Conservation (phyloP, 805 yeast genomes). For the Debaryomyces tyrocola region DNA sequence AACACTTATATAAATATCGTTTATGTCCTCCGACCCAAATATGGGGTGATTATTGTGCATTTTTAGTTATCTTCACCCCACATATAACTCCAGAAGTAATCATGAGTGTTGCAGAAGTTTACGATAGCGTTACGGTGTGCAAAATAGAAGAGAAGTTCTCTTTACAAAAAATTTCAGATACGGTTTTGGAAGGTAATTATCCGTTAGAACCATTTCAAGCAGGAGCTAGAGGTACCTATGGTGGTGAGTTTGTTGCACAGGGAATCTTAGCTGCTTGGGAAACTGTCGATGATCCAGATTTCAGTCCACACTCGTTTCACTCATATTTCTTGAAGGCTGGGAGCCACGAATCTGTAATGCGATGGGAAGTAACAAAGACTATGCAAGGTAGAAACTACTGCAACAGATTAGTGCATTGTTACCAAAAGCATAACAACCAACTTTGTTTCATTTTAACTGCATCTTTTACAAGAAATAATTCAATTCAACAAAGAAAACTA, state of each 20-base stretch:
- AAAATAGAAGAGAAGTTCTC: conserved; percentile 14
- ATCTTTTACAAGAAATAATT: conserved; percentile 35
- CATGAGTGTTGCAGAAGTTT: not conserved
- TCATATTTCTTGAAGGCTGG: conserved; percentile 28
- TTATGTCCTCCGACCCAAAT: too few species aligned
- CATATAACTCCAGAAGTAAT: not conserved
- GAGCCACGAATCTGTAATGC: conserved; percentile 12
- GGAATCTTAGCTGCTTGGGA: conserved; percentile 32
- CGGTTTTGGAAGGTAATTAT: conserved; percentile 14
- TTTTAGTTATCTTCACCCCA: too few species aligned
- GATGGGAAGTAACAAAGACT: conserved; percentile 33
- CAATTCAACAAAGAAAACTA: conserved; percentile 16
- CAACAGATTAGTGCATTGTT: conserved; percentile 29
- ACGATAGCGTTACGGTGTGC: not conserved
- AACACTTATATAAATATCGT: too few species aligned
- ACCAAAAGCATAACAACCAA: conserved; percentile 18
- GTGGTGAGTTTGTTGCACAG: conserved; percentile 36
- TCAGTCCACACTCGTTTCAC: conserved; percentile 36
- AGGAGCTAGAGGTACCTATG: conserved; percentile 27
- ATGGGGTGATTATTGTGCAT: too few species aligned
- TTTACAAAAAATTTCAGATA: conserved; percentile 13
- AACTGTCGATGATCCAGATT: conserved; percentile 23
- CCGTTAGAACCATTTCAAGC: conserved; percentile 24
- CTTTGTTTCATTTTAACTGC: conserved; percentile 26
- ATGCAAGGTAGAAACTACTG: conserved; percentile 38